Evolutionary conservation across 345 rosid genomes (phyloP), one percentile per base, ranked within the genome.

Genomic region (Gossypium australe): DNA sequence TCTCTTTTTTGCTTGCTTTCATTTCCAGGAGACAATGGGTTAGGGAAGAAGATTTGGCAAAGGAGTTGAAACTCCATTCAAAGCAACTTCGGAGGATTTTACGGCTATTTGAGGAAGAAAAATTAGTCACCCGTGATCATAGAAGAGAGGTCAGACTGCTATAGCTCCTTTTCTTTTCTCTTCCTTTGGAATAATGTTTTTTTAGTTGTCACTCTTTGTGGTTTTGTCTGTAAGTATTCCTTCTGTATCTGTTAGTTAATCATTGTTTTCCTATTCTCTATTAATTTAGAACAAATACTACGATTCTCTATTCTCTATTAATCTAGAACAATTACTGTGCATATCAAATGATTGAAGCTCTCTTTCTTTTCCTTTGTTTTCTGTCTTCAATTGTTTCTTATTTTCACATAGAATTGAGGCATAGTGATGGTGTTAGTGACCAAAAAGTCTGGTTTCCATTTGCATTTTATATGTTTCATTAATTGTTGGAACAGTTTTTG

Each of bases 1-100:
- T 74, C 18, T 5, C 34, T 47, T 34, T 16, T 34, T 55, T 34
- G 41, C 41, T 53, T 73, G 6, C 75, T 52, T 29, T 66, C 67
- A 75, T 56, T 78, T 49, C 53, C 82, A 91, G 98, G 79, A 88
- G 92, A 51, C 96, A 88, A 77, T 95, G 99, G 94, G 96, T 91
- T 75, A 86, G 96, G 80, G 99, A 95, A 85, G 98, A 95, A 82
- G 97, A 90, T 85, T 84, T 95, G 84, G 98, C 98, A 10, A 93
- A 87, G 82, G 97, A 93, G 47, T 84, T 93, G 84, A 89, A 86
- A 77, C 70, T 89, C 67, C 96, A 95, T 55, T 75, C 90, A 16
- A 95, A 93, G 87, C 97, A 91, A 78, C 91, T 93, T 29, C 87
- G 94, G 10, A 88, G 93, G 64, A 89, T 81, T 64, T 76, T 95